Evolutionary conservation across 768 basidiomycete genomes (phyloP).

Genomic region (Psilocybe cubensis): DNA sequence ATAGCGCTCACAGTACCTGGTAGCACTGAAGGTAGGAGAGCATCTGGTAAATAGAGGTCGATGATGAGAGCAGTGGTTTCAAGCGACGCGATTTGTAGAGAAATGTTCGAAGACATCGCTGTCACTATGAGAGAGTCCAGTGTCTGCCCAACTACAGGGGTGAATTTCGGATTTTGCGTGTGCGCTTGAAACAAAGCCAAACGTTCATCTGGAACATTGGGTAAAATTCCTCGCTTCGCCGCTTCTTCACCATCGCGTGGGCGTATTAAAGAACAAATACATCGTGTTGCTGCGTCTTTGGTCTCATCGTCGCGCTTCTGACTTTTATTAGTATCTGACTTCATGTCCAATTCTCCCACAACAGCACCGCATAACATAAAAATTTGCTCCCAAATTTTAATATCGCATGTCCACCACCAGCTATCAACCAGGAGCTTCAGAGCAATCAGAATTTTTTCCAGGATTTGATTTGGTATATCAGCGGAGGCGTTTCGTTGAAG

Average conservation of each 20-base stretch:
- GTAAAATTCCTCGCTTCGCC: conserved; percentile 22
- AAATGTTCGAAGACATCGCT: conserved; percentile 55
- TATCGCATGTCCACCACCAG: conserved; percentile 89
- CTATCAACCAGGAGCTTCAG: conserved; percentile 61
- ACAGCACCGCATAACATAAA: conserved; percentile 76
- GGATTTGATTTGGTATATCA: conserved; percentile 75
- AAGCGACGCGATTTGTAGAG: conserved; percentile 70
- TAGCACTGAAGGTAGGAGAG: conserved; percentile 65
- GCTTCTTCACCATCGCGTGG: conserved; percentile 48
- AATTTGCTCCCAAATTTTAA: conserved; percentile 80
- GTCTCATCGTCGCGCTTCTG: conserved; percentile 82
- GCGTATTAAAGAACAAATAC: conserved; percentile 67
- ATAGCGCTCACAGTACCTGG: conserved; percentile 84
- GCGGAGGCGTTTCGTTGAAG: conserved; percentile 74
- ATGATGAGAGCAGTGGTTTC: conserved; percentile 59
- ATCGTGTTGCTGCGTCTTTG: conserved; percentile 70
- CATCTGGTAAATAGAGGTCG: conserved; percentile 56
- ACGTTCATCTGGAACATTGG: conserved; percentile 29
- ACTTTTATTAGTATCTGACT: conserved; percentile 54
- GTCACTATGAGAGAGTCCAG: conserved; percentile 71
- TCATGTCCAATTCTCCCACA: conserved; percentile 65
- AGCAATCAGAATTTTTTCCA: conserved; percentile 71
- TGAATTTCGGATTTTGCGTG: conserved; percentile 51
- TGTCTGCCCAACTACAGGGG: conserved; percentile 84
- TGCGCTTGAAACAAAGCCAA: conserved; percentile 43